phyloP scores from a whole-genome alignment of 1,139 yeast species.

The Pichia sp. region DNA sequence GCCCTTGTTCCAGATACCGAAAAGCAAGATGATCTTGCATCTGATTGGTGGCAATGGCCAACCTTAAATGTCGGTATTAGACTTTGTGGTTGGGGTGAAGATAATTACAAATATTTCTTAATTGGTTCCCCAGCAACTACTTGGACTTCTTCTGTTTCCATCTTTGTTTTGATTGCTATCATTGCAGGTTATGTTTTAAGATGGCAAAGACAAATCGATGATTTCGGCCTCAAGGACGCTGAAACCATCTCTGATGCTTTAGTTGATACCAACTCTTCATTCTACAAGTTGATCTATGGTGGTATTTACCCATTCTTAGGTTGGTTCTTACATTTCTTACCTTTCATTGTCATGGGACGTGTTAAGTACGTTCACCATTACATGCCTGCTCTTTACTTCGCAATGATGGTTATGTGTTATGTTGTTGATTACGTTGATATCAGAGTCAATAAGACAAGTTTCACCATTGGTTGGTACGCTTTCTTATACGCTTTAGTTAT shows the following conservation, averaged over 20 bases:
- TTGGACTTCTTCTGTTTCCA: constrained; percentile 82
- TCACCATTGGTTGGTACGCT: constrained; percentile 38
- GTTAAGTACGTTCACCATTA: constrained; percentile 98
- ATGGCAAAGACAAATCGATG: constrained; percentile 91
- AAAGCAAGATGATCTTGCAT: constrained; percentile 88
- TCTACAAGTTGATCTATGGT: constrained; percentile 61
- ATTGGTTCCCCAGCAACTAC: constrained; percentile 94
- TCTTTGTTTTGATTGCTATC: constrained; percentile 57
- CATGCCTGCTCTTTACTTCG: constrained; percentile 95
- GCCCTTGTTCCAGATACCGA: constrained; percentile 93
- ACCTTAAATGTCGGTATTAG: constrained; percentile 88
- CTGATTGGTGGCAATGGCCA: constrained; percentile 99
- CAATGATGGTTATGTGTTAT: constrained; percentile 79
- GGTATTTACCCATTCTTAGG: constrained; percentile 91
- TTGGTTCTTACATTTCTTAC: constrained; percentile 91
- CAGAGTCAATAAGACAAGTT: constrained; percentile 37
- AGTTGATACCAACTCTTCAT: constrained; percentile 33
- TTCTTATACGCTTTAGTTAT: constrained; percentile 56
- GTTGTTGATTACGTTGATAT: constrained; percentile 63
- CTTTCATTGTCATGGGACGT: constrained; percentile 94
- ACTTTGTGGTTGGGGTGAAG: constrained; percentile 92
- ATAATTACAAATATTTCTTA: constrained; percentile 77
- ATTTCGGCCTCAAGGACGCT: constrained; percentile 45
- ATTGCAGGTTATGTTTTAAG: constrained; percentile 63
- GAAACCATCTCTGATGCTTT: constrained; percentile 12